phyloP scores from a whole-genome alignment of 495 filamentous ascomycete genomes.

The Chaetomidium leptoderma region DNA sequence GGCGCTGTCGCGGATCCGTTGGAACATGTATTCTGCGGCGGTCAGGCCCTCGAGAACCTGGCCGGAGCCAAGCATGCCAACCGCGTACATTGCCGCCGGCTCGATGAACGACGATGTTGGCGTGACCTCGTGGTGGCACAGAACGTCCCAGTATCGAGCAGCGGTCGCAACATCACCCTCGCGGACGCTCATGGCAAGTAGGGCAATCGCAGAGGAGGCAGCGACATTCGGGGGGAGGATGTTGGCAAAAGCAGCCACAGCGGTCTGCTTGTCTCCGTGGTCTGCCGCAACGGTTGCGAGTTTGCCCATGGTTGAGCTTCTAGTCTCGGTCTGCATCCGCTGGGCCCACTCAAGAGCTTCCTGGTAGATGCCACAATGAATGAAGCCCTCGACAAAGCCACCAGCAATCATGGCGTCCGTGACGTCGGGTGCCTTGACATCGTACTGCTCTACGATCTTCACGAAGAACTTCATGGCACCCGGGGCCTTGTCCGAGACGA shows the following conservation, averaged over 20 bases:
- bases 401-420: constrained; percentile 64
- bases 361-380: constrained; percentile 58
- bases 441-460: constrained; percentile 63
- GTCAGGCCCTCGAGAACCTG: constrained; percentile 70
- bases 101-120: constrained; percentile 69
- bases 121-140: constrained; percentile 55
- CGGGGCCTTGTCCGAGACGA: constrained; percentile 68
- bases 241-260: constrained; percentile 61
- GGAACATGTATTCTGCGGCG: constrained; percentile 77
- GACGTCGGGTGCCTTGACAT: constrained; percentile 51
- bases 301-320: constrained; percentile 38
- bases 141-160: constrained; percentile 67
- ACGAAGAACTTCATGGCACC: constrained; percentile 79
- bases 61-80: constrained; percentile 75
- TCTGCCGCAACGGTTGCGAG: constrained; percentile 66
- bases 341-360: constrained; percentile 65
- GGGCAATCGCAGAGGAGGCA: constrained; percentile 67
- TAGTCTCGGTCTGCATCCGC: constrained; percentile 38
- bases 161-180: constrained; percentile 71
- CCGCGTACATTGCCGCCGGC: constrained; percentile 78
- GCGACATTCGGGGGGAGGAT: constrained; percentile 50
- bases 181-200: constrained; percentile 81
- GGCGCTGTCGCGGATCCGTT: constrained; percentile 71
- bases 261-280: constrained; percentile 63
- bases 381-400: constrained; percentile 69